Base-by-base conservation (phyloP, 1,139 yeast genomes). In the Maudiozyma humilis region DNA sequence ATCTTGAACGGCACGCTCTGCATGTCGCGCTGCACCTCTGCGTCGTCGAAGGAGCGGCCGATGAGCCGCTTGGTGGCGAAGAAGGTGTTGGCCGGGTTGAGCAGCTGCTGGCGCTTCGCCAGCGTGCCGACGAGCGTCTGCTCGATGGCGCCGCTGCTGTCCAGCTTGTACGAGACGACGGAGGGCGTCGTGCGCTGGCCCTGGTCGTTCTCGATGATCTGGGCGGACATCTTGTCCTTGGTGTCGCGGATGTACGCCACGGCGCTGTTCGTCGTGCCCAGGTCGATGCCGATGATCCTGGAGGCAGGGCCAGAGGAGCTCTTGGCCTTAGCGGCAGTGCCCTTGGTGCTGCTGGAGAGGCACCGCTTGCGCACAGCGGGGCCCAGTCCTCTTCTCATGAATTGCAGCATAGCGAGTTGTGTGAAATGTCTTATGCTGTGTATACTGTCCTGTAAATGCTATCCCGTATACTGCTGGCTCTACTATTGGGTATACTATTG, bases 181-280 rank as follows among this genome's bases (percentile, higher is more conserved):
- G 88, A 81, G 2, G 91, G 89, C 0, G 86, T 81, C 0, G 89
- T 82, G 46, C 87, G 65, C 23, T 71, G 73, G 5, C 88, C 88
- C 51, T 80, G 79, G 45, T 71, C 75, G 59, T 82, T 80, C 56
- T 82, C 91, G 34, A 83, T 66, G 35, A 82, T 81, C 1, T 56
- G 49, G 8, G 65, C 63, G 1, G 76, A 75, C 48, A 73, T 71
- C 51, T 79, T 76, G 36, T 79, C 66, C 42, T 50, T 51, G 3
- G 59, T 51, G 42, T 61, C 60, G 38, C 59, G 47, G 19, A 61
- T 57, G 44, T 60, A 60, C 0, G 91, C 91, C 7, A 82, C 91
- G 0, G 91, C 91, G 13, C 89, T 82, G 55, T 83, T 83, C 13
- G 93, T 83, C 4, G 93, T 83, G 13, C 93, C 93, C 40, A 83